Evolutionary conservation across 768 basidiomycete species (phyloP).

Genomic region (Suillus luteus): DNA sequence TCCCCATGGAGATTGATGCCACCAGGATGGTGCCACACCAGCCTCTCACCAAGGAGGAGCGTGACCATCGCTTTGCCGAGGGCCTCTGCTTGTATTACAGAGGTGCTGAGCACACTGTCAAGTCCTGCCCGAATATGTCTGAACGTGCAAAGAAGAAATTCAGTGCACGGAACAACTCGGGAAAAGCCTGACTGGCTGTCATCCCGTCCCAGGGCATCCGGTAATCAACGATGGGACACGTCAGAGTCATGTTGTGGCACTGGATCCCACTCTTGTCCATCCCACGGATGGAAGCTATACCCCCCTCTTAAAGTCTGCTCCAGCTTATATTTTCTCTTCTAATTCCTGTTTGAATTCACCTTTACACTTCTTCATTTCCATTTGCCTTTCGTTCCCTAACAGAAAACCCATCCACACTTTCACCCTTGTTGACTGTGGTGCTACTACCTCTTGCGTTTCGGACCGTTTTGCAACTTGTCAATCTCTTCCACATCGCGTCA

Average conservation of each 20-base stretch:
- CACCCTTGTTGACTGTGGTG: slow-evolving; percentile 41
- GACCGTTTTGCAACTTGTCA: slow-evolving; percentile 36
- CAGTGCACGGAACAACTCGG: neutral
- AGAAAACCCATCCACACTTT: slow-evolving; percentile 26
- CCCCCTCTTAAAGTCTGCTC: neutral
- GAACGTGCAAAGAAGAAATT: no score
- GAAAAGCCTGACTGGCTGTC: neutral
- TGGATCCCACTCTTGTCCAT: neutral
- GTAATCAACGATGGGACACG: neutral
- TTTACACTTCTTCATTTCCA: neutral
- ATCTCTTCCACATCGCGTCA: slow-evolving; percentile 30
- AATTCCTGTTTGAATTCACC: neutral
- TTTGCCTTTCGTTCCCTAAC: slow-evolving; percentile 8
- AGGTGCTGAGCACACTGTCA: no score
- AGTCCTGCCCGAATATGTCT: no score
- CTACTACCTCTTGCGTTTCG: slow-evolving; percentile 39
- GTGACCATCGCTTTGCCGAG: no score
- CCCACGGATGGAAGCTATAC: neutral
- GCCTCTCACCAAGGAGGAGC: no score
- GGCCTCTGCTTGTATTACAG: no score
- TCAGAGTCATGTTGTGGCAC: neutral
- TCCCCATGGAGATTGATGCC: no score
- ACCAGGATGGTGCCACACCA: no score
- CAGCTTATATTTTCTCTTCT: neutral
- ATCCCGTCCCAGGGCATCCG: neutral